Evolutionary conservation across 768 basidiomycete genomes (phyloP).

Genomic region (Naganishia randhawae): DNA sequence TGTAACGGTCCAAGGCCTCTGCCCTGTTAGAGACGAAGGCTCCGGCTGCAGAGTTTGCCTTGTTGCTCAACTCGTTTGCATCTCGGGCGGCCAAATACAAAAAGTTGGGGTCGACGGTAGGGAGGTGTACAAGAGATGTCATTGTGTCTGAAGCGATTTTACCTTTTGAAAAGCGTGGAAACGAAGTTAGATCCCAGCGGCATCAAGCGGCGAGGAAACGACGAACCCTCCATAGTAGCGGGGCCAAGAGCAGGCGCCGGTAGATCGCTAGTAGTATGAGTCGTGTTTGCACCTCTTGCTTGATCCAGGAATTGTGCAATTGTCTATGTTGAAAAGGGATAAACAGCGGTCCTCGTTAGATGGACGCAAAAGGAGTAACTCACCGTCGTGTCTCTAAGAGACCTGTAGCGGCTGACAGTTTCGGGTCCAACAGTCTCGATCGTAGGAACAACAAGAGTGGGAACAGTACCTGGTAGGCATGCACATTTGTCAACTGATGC

Average conservation of each 20-base stretch:
- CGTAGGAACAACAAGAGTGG: conserved; percentile 79
- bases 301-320: conserved; percentile 79
- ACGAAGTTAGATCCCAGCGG: conserved; percentile 16
- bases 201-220: conserved; percentile 31
- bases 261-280: conserved; percentile 65
- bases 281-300: conserved; percentile 68
- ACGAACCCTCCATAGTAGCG: conserved; percentile 67
- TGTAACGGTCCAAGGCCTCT: conserved; percentile 56
- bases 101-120: conserved; percentile 63
- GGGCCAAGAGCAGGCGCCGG: conserved; percentile 75
- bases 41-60: conserved; percentile 52
- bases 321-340: conserved; percentile 53
- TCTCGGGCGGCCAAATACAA: conserved; percentile 62
- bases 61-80: conserved; percentile 55
- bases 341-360: not conserved
- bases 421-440: conserved; percentile 66
- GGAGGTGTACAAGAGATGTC: conserved; percentile 62
- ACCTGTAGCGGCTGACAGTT: conserved; percentile 73
- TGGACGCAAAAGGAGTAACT: conserved; percentile 4
- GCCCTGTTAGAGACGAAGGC: conserved; percentile 56
- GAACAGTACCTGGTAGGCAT: conserved; percentile 64
- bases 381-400: conserved; percentile 71
- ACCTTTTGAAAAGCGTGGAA: conserved; percentile 11
- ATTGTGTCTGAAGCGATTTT: conserved; percentile 54
- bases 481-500: not conserved